A percentile compares a stretch with the other conserved stretches of the same genome.
phyloP scores from a whole-genome alignment of 176 grass and related monocot species.

The Oryza coarctata region DNA sequence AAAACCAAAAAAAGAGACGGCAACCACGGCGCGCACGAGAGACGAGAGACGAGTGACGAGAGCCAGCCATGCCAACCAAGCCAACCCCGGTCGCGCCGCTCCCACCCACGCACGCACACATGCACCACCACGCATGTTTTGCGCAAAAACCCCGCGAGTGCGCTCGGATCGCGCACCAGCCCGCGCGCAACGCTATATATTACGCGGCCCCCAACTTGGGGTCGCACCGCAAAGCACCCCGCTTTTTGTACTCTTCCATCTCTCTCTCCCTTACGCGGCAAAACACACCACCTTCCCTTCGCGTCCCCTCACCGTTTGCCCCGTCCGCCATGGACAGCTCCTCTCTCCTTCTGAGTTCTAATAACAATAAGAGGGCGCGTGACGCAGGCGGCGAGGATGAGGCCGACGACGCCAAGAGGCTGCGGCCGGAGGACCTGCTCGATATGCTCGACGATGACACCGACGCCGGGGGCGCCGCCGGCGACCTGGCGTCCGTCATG shows the following conservation, averaged over 20 bases:
- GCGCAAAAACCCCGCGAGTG: not conserved
- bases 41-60: not conserved
- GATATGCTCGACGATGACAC: slow-evolving; percentile 66
- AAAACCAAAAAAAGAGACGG: not conserved
- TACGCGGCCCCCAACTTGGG: slow-evolving; percentile 18
- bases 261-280: not conserved
- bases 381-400: slow-evolving; percentile 27
- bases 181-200: slow-evolving; percentile 44
- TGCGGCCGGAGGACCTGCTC: slow-evolving; percentile 54
- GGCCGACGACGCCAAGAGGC: slow-evolving; percentile 15
- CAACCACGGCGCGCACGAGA: no score
- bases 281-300: not conserved
- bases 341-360: not conserved
- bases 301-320: no score
- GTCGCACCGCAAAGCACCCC: slow-evolving; percentile 34
- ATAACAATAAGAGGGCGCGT: slow-evolving; percentile 36
- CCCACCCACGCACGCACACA: not conserved
- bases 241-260: slow-evolving; percentile 33
- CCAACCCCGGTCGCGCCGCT: not conserved
- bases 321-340: slow-evolving; percentile 29
- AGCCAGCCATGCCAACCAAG: not conserved
- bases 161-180: not conserved
- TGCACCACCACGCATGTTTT: slow-evolving; percentile 6
- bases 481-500: slow-evolving; percentile 76
- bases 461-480: slow-evolving; percentile 22